Evolutionary conservation across 1,139 yeast species (phyloP).

Genomic region (Yamadazyma epiphylla): DNA sequence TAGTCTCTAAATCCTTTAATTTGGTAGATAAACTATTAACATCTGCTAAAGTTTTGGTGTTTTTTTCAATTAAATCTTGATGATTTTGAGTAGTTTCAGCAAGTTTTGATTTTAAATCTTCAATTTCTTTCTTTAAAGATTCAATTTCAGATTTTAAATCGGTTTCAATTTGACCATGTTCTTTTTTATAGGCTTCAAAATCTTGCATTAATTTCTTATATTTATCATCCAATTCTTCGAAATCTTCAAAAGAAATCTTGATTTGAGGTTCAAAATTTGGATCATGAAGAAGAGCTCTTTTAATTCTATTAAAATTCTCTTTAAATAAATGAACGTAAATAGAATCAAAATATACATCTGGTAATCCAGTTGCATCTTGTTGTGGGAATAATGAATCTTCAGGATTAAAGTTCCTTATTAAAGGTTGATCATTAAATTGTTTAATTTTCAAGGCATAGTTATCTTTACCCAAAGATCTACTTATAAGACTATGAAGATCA

Average conservation of each 20-base stretch:
- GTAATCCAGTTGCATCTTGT: slow-evolving; percentile 81
- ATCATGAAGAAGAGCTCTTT: slow-evolving; percentile 67
- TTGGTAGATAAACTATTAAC: slow-evolving; percentile 36
- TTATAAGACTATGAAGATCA: slow-evolving; percentile 59
- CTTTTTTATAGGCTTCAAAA: slow-evolving; percentile 22
- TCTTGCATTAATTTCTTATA: slow-evolving; percentile 22
- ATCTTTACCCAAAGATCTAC: slow-evolving; percentile 74
- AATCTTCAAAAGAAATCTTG: slow-evolving; percentile 64
- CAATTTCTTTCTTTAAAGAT: slow-evolving; percentile 15
- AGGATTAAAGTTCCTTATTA: slow-evolving; percentile 56
- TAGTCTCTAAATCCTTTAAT: slow-evolving; percentile 23
- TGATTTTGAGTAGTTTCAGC: slow-evolving; percentile 9
- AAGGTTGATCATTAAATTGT: slow-evolving; percentile 60
- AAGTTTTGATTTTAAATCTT: slow-evolving; percentile 12
- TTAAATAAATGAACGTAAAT: slow-evolving; percentile 63
- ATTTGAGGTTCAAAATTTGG: slow-evolving; percentile 71
- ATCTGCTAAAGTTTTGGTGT: slow-evolving; percentile 21
- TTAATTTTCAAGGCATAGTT: slow-evolving; percentile 71
- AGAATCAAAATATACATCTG: slow-evolving; percentile 70
- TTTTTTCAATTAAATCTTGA: slow-evolving; percentile 22
- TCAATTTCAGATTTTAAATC: slow-evolving; percentile 28
- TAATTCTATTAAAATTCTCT: slow-evolving; percentile 67
- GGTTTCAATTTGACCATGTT: slow-evolving; percentile 19
- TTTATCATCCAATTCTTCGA: slow-evolving; percentile 56
- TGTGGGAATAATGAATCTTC: slow-evolving; percentile 20